Percentiles rank a stretch among this genome's conserved stretches.
Conservation (phyloP, 257 asterid genomes). For the Henckelia pumila region DNA sequence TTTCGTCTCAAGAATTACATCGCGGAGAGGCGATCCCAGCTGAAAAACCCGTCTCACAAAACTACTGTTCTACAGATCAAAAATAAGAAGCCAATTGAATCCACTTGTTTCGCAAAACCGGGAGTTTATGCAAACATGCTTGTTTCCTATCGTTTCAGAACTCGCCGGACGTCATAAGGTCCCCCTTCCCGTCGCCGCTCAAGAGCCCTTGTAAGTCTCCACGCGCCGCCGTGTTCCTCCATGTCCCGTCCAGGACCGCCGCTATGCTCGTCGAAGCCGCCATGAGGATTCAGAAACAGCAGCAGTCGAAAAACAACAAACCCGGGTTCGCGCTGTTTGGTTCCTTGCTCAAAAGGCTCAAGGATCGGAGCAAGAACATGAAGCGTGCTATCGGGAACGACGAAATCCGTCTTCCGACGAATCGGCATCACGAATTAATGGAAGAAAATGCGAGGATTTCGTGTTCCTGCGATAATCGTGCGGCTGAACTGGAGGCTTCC, state of each 20-base stretch:
- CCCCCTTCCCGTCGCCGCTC: conserved; percentile 54
- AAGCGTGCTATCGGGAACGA: conserved; percentile 32
- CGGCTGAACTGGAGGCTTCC: conserved; percentile 39
- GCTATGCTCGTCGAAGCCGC: conserved; percentile 78
- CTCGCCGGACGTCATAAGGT: conserved; percentile 56
- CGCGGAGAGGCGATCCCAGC: conserved; percentile 41
- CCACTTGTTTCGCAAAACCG: conserved; percentile 18
- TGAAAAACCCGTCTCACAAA: conserved; percentile 30
- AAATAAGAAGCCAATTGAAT: conserved; percentile 31
- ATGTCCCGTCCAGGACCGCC: conserved; percentile 65
- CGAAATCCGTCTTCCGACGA: conserved; percentile 1
- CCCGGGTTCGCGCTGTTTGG: conserved; percentile 55
- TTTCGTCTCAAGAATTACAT: conserved; percentile 57
- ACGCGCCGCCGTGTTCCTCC: conserved; percentile 42
- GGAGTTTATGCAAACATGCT: conserved; percentile 46
- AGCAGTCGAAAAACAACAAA: conserved; percentile 33
- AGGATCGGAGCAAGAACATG: conserved; percentile 49
- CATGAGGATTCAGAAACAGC: conserved; percentile 67
- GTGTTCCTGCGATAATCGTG: conserved; percentile 35
- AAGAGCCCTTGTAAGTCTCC: conserved; percentile 47
- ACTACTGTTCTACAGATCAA: conserved; percentile 33
- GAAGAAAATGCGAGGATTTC: conserved; percentile 25
- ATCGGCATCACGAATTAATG: neutral
- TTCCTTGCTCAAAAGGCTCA: conserved; percentile 54
- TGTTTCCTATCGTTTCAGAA: conserved; percentile 56